A percentile compares a stretch with the other conserved stretches of the same genome.
Evolutionary conservation across 805 yeast genomes (phyloP).

Genomic region (Clavispora carvajalis): DNA sequence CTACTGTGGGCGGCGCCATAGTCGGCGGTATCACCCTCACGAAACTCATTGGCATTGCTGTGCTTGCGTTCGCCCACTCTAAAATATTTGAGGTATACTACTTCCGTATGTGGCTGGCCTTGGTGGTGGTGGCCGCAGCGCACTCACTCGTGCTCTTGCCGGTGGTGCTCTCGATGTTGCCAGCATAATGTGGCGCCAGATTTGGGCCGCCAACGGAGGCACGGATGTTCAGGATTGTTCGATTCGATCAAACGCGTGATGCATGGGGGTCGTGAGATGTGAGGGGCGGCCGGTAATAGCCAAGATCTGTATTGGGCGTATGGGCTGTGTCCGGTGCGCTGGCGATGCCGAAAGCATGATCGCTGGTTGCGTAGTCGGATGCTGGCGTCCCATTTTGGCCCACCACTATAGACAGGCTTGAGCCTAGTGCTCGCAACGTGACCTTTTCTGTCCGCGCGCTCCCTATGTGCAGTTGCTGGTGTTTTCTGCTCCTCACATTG

Average conservation of each 20-base stretch:
- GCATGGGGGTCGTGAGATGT: no score
- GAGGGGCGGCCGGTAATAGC: no score
- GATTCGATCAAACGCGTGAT: no score
- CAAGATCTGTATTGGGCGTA: no score
- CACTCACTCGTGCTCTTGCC: slow-evolving; percentile 83
- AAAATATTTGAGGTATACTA: slow-evolving; percentile 88
- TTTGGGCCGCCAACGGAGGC: no score
- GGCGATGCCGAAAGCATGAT: no score
- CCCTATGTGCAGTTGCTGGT: background rate
- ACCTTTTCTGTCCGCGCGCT: background rate
- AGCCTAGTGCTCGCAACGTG: no score
- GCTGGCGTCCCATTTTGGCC: no score
- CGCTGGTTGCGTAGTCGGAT: no score
- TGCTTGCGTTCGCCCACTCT: slow-evolving; percentile 80
- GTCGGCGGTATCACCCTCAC: slow-evolving; percentile 88
- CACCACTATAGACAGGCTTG: background rate
- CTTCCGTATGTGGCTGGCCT: slow-evolving; percentile 89
- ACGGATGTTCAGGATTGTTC: no score
- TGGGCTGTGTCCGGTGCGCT: no score
- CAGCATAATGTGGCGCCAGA: no score
- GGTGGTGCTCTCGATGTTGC: slow-evolving; percentile 52
- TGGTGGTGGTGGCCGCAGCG: slow-evolving; percentile 69
- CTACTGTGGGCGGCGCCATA: slow-evolving; percentile 83
- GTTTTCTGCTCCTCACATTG: background rate
- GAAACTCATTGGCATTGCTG: slow-evolving; percentile 80